phyloP scores from a whole-genome alignment of 2,329 filamentous ascomycete species.

The Claviceps fusiformis region DNA sequence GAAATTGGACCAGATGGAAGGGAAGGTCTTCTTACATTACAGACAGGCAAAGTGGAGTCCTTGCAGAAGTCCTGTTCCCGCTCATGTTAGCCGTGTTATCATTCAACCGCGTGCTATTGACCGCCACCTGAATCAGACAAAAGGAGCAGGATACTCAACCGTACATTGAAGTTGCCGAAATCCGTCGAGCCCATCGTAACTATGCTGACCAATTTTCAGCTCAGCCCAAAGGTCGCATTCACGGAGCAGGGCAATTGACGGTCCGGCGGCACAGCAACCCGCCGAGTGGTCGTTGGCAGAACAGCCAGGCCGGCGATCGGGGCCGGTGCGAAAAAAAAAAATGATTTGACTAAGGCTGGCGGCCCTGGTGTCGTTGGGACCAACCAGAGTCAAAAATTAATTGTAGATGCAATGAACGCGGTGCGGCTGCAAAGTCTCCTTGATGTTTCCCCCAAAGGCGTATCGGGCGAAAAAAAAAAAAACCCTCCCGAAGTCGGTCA shows the following conservation, averaged over 20 bases:
- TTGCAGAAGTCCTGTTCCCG: constrained; percentile 59
- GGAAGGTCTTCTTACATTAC: constrained; percentile 50
- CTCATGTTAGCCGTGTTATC: constrained; percentile 12
- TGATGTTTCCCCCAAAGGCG: neutral
- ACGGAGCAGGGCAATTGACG: neutral
- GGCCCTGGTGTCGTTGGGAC: neutral
- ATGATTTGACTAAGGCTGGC: neutral
- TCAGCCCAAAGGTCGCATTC: constrained; percentile 3
- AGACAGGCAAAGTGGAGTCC: constrained; percentile 70
- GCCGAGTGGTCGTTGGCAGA: neutral
- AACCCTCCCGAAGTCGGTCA: no score
- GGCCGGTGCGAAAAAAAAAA: neutral
- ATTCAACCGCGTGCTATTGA: neutral
- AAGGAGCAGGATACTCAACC: constrained; percentile 1
- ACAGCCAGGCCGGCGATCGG: neutral
- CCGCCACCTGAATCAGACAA: neutral
- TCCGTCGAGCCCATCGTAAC: constrained; percentile 44
- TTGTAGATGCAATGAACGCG: neutral
- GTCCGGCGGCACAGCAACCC: neutral
- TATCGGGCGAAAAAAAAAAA: neutral
- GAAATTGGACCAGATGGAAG: neutral
- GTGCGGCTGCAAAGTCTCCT: neutral
- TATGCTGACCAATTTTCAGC: constrained; percentile 9
- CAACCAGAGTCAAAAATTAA: neutral
- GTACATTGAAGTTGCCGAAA: constrained; percentile 48